Evolutionary conservation across 768 basidiomycete genomes (phyloP), one percentile per base, ranked within the genome.

Genomic region (Leccinum arenicola): DNA sequence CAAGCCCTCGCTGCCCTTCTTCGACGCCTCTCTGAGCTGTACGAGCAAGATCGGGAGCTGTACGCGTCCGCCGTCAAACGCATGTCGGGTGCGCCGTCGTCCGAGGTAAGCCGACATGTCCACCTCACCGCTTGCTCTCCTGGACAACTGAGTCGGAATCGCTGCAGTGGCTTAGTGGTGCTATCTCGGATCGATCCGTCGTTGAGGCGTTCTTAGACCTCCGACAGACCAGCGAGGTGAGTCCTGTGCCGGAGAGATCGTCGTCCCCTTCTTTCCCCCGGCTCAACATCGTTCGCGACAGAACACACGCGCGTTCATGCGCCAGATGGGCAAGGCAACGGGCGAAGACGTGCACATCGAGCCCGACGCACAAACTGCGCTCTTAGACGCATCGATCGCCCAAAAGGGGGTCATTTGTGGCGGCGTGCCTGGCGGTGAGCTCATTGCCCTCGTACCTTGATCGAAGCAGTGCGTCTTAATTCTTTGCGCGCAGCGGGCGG

Each of bases 401-500:
- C 81, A 89, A 63, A 84, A 89, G 3, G 97, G 97, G 29, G 88
- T 98, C 17, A 81, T 98, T 40, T 94, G 93, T 21, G 95, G 95
- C 25, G 96, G 96, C 19, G 97, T 98, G 5, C 97, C 97, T 6
- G 97, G 97, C 45, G 95, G 95, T 95, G 68, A 65, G 89, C 72
- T 21, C 29, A 48, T 47, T 53, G 31, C 31, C 38, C 27, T 23
- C 17, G 11, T 17, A 50, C 11, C 11, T 40, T 40, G 6, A 14
- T 38, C 4, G 1, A 29, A 25, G 47, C 47, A 23, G 0, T 2
- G 7, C 3, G 8, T n/a, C 45, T 51, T 11, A 55, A 35, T 55
- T 63, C 47, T 63, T 8, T 48, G 10, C 43, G 25, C 36, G 55
- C 64, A 98, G 97, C 97, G 54, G 97, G 97, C 10, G 97, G 97